Percentiles rank a stretch among this genome's conserved stretches.
These are phyloP conservation scores for Kalmusia sp. DNA, from an alignment of 2,329 filamentous ascomycete species.

Conservation along the genomic window DNA sequence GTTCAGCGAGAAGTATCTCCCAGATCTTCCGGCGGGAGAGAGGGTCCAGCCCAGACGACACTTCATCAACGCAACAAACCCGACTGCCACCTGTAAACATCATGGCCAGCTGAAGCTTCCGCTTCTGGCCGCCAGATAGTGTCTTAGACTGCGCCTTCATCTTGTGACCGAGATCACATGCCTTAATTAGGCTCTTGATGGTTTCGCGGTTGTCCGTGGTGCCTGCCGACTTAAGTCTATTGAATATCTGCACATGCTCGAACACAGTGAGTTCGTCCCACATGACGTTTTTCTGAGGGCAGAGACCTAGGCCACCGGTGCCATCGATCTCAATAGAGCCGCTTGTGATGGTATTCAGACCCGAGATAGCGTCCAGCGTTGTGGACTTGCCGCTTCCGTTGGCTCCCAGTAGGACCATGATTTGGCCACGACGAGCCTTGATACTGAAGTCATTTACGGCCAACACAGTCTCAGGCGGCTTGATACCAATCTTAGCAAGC, in stretches of 20 bases:
- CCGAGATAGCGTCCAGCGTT: slow-evolving; percentile 86
- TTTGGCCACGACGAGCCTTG: slow-evolving; percentile 77
- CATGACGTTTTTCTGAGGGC: slow-evolving; percentile 91
- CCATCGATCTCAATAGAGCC: slow-evolving; percentile 81
- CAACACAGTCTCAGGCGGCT: slow-evolving; percentile 68
- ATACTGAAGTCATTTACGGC: slow-evolving; percentile 80
- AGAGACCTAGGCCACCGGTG: slow-evolving; percentile 81
- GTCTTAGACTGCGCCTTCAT: slow-evolving; percentile 74
- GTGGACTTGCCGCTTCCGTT: slow-evolving; percentile 93
- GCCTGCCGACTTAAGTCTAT: slow-evolving; percentile 72
- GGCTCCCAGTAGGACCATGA: slow-evolving; percentile 83
- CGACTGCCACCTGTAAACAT: slow-evolving; percentile 91
- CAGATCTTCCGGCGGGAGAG: slow-evolving; percentile 88
- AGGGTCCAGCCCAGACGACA: slow-evolving; percentile 87
- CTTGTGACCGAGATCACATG: slow-evolving; percentile 80
- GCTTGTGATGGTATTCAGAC: slow-evolving; percentile 76
- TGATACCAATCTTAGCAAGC: slow-evolving; percentile 55
- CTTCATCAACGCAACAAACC: slow-evolving; percentile 91
- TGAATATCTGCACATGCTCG: slow-evolving; percentile 86
- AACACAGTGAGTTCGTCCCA: slow-evolving; percentile 89
- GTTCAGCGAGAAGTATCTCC: slow-evolving; percentile 88
- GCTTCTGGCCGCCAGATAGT: slow-evolving; percentile 88
- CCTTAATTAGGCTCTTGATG: slow-evolving; percentile 68
- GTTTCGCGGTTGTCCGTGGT: slow-evolving; percentile 63
- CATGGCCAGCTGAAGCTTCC: slow-evolving; percentile 91